These are phyloP conservation scores for Tolypocladium pustulatum DNA, from an alignment of 2,329 filamentous ascomycete species.

Conservation along the genomic window DNA sequence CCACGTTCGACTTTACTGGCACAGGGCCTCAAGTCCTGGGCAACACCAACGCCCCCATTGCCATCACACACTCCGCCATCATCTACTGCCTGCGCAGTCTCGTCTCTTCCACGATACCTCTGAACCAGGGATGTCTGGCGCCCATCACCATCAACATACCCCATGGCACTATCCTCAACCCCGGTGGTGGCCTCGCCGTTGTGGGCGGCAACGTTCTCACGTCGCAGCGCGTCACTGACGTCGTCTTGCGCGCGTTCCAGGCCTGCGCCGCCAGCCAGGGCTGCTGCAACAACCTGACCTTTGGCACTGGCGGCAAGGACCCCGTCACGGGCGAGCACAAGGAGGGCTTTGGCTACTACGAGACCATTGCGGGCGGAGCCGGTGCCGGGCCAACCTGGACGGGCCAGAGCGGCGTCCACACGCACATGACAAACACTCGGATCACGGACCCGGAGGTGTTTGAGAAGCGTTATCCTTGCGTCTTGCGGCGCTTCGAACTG, in stretches of 20 bases:
- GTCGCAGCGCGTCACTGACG: constrained; percentile 70
- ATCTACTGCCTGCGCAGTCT: constrained; percentile 78
- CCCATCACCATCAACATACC: constrained; percentile 69
- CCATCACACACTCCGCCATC: constrained; percentile 45
- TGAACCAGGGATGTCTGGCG: constrained; percentile 76
- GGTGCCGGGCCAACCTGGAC: constrained; percentile 66
- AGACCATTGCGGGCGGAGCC: constrained; percentile 70
- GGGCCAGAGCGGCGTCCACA: constrained; percentile 67
- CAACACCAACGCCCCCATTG: constrained; percentile 22
- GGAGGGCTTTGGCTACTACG: constrained; percentile 72
- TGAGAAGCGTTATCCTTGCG: constrained; percentile 58
- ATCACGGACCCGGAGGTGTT: constrained; percentile 76
- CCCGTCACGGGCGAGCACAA: constrained; percentile 35
- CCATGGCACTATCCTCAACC: constrained; percentile 60
- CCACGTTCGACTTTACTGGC: constrained; percentile 46
- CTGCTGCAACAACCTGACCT: constrained; percentile 77
- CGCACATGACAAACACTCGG: constrained; percentile 78
- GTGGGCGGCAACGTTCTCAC: constrained; percentile 79
- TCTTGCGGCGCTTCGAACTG: constrained; percentile 60
- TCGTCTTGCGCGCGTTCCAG: constrained; percentile 69
- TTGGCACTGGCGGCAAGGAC: constrained; percentile 66
- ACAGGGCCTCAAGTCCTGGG: constrained; percentile 20
- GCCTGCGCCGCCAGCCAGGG: constrained; percentile 73
- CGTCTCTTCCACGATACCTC: constrained; percentile 70
- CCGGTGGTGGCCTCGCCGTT: constrained; percentile 66